Evolutionary conservation across 768 basidiomycete species (phyloP), one percentile per base, ranked within the genome.

Genomic region (Serendipita vermifera): DNA sequence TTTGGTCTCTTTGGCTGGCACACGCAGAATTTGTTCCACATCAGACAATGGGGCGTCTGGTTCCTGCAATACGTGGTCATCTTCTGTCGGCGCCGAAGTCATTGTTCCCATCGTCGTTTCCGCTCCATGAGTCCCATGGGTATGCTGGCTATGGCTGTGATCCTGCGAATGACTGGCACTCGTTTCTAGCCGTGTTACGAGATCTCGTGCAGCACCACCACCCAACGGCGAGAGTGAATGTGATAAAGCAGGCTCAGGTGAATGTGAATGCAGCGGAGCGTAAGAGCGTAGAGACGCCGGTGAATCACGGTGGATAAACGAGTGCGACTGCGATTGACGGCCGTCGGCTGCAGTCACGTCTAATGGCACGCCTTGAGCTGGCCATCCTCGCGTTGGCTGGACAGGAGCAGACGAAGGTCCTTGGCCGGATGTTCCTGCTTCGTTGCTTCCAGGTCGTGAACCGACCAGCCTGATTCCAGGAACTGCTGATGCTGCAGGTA

Each of bases 111-210:
- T 22, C 24, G 46, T 51, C 2, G 46, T 51, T n/a, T 51, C 46
- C 27, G 17, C 22, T 5, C 15, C 46, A n/a, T 51, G 46, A 2
- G 46, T 51, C 2, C 46, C 46, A 2, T 51, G 46, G 1, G 46
- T 51, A 51, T 51, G 46, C n/a, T n/a, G n/a, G 15, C 39, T 41
- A 26, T 41, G 39, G 29, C 46, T 51, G 29, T 51, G 46, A n/a
- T 29, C 29, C 15, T n/a, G n/a, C n/a, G n/a, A n/a, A n/a, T n/a
- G n/a, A n/a, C n/a, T n/a, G n/a, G 27, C n/a, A 31, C 46, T 51
- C 46, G 27, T 51, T 2, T 31, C 27, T 15, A 31, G 46, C 35
- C 9, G 35, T 36, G 35, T 9, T 9, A 9, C 9, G n/a, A 9
- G 35, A 36, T 36, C 35, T 9, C n/a, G 35, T n/a, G n/a, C n/a